A percentile compares a stretch with the other conserved stretches of the same genome.
These are phyloP conservation scores for Metschnikowia corniflorae DNA, from an alignment of 805 yeast species.

Conservation along the genomic window DNA sequence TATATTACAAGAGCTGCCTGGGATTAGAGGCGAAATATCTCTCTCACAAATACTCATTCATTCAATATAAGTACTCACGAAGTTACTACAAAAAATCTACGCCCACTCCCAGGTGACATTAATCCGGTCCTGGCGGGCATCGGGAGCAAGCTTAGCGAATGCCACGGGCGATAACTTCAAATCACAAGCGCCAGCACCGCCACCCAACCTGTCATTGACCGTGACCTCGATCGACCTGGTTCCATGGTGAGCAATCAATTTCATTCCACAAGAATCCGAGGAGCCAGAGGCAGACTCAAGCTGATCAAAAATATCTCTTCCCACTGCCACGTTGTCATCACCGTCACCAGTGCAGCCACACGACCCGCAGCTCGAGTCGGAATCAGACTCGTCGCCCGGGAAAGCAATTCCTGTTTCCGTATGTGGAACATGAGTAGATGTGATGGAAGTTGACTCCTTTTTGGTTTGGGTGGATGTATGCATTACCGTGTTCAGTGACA, in stretches of 20 bases:
- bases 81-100: no score
- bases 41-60: no score
- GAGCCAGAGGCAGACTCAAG: constrained; percentile 32
- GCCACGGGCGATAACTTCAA: constrained; percentile 62
- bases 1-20: no score
- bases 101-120: constrained; percentile 50
- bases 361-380: not conserved
- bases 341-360: not conserved
- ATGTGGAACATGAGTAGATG: no score
- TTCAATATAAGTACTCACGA: no score
- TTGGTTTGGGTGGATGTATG: no score
- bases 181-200: constrained; percentile 44
- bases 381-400: not conserved
- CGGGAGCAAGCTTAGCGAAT: constrained; percentile 49
- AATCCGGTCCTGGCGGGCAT: constrained; percentile 49
- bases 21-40: no score
- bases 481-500: no score
- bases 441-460: no score
- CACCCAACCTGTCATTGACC: constrained; percentile 56
- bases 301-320: constrained; percentile 18
- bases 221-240: constrained; percentile 54
- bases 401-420: not conserved
- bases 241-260: constrained; percentile 42
- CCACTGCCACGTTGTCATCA: not conserved
- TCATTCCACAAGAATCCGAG: constrained; percentile 51